Conservation (phyloP, 129 eudicot species). For the Heracleum sosnowskyi region DNA sequence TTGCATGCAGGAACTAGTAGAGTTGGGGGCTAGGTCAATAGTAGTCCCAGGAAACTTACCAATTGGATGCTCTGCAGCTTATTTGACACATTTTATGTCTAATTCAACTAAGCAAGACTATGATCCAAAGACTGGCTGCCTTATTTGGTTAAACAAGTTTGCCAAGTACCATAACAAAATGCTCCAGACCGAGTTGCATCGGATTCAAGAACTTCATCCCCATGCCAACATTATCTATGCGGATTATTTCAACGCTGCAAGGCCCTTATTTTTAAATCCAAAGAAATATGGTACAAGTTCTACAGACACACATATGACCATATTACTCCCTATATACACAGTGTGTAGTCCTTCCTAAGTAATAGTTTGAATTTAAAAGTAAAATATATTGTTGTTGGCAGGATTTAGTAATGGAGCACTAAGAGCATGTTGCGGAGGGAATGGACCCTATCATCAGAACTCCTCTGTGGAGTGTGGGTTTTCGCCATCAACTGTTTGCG, state of each 20-base stretch:
- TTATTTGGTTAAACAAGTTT: conserved; percentile 32
- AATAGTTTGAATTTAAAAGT: neutral
- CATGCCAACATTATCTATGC: conserved; percentile 40
- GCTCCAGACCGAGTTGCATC: conserved; percentile 29
- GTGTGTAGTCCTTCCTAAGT: neutral
- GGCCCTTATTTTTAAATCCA: conserved; percentile 38
- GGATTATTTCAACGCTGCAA: conserved; percentile 49
- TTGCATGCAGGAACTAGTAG: conserved; percentile 38
- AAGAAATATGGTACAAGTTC: conserved; percentile 36
- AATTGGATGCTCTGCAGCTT: conserved; percentile 50
- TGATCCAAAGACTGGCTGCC: conserved; percentile 45
- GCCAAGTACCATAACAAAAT: conserved; percentile 38
- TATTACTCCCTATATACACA: neutral
- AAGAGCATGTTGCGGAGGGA: conserved; percentile 63
- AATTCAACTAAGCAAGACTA: conserved; percentile 24
- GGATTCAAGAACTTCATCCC: conserved; percentile 34
- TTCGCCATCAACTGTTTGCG: conserved; percentile 25
- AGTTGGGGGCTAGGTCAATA: conserved; percentile 44
- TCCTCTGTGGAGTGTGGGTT: conserved; percentile 25
- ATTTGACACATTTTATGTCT: conserved; percentile 28
- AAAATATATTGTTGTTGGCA: conserved; percentile 4
- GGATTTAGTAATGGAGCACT: conserved; percentile 48
- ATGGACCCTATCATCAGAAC: conserved; percentile 50
- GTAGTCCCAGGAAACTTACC: conserved; percentile 63
- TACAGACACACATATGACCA: neutral